Percentiles rank a stretch among this genome's conserved stretches.
Evolutionary conservation across 2,329 filamentous ascomycete genomes (phyloP).

Genomic region (Hymenoscyphus fructigenus): DNA sequence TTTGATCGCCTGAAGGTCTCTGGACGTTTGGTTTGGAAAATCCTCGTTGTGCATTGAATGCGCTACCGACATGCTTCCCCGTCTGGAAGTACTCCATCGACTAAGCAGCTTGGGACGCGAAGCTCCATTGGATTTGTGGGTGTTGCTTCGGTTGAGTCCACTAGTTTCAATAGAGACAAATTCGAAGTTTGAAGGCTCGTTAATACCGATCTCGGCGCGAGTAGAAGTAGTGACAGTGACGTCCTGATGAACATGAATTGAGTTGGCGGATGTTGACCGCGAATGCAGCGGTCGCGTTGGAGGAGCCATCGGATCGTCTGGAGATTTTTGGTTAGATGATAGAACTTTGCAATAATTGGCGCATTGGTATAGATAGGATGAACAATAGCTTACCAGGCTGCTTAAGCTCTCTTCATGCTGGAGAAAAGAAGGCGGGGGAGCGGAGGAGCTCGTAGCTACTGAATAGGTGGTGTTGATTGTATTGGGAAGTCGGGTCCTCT

Average conservation of each 20-base stretch:
- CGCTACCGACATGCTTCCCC: neutral
- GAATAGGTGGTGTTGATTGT: neutral
- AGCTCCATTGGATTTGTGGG: neutral
- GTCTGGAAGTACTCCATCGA: neutral
- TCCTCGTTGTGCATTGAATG: neutral
- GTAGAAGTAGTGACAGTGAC: constrained; percentile 7
- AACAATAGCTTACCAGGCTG: neutral
- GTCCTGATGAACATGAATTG: constrained; percentile 6
- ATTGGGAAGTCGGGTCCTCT: neutral
- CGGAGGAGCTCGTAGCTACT: neutral
- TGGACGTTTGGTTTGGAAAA: neutral
- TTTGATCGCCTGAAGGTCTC: constrained; percentile 8
- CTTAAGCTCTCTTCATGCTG: neutral
- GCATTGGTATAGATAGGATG: neutral
- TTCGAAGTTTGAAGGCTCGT: neutral
- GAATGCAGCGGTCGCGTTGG: neutral
- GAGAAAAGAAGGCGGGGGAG: neutral
- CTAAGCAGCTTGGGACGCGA: neutral
- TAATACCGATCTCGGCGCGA: neutral
- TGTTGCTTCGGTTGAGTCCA: neutral
- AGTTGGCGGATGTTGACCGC: neutral
- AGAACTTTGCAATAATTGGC: neutral
- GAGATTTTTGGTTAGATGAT: neutral
- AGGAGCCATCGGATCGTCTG: neutral
- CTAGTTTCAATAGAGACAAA: neutral